Percentiles rank a stretch among this genome's conserved stretches.
Conservation (phyloP, 2,329 filamentous ascomycete species). For the Pestalotiopsis sp. region DNA sequence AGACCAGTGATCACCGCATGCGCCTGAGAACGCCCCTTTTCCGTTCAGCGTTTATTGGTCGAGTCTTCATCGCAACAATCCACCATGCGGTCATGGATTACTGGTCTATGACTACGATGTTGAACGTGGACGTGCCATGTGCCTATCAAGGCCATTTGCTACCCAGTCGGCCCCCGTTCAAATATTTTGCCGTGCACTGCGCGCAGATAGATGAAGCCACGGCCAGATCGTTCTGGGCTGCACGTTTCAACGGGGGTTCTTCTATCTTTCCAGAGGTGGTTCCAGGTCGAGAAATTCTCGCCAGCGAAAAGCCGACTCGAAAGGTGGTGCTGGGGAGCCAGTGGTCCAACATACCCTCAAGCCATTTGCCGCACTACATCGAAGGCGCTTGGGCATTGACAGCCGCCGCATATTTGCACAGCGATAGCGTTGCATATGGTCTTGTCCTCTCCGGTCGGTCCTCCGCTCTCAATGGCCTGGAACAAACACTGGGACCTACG, state of each 20-base stretch:
- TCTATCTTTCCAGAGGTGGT: constrained; percentile 12
- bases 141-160: constrained; percentile 13
- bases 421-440: constrained; percentile 18
- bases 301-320: not conserved
- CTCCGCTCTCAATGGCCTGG: constrained; percentile 7
- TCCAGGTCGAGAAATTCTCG: not conserved
- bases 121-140: constrained; percentile 11
- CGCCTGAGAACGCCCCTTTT: constrained; percentile 4
- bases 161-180: constrained; percentile 12
- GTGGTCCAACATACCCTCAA: not conserved
- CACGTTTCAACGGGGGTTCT: constrained; percentile 16
- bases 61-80: constrained; percentile 14
- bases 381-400: constrained; percentile 21
- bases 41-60: constrained; percentile 12
- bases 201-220: constrained; percentile 10
- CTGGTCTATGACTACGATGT: not conserved
- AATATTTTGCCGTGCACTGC: constrained; percentile 13
- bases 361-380: constrained; percentile 16
- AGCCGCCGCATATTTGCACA: constrained; percentile 10
- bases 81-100: constrained; percentile 19
- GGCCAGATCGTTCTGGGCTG: constrained; percentile 19
- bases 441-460: constrained; percentile 17
- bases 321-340: constrained; percentile 4
- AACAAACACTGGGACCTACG: constrained; percentile 16
- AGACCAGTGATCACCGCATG: not conserved